These are phyloP conservation scores for Osmanthus fragrans DNA, from an alignment of 257 asterid species.

Conservation along the genomic window DNA sequence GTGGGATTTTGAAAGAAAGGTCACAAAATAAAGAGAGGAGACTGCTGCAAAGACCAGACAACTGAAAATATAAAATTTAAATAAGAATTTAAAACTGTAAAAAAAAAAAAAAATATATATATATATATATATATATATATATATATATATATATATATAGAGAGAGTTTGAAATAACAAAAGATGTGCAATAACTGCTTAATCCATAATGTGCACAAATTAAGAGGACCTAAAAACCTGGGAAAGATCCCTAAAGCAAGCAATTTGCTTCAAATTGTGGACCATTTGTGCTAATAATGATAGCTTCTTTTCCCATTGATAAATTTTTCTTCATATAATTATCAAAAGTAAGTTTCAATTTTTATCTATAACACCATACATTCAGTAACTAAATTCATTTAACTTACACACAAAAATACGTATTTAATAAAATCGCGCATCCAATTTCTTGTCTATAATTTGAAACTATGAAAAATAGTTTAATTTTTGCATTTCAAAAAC, in stretches of 20 bases:
- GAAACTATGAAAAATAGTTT: too few species aligned
- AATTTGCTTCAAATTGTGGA: slow-evolving; percentile 1
- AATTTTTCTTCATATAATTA: neutral
- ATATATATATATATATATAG: too few species aligned
- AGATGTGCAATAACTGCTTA: neutral
- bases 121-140: too few species aligned
- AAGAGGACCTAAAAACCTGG: slow-evolving; percentile 16
- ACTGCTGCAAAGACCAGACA: neutral
- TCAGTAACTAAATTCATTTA: too few species aligned
- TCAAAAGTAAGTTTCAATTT: neutral
- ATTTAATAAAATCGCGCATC: neutral
- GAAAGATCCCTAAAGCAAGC: neutral
- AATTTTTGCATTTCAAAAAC: too few species aligned
- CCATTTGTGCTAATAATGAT: neutral
- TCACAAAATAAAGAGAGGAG: neutral
- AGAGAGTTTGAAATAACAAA: neutral
- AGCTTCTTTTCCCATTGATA: neutral
- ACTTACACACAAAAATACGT: neutral
- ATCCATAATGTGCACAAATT: slow-evolving; percentile 6
- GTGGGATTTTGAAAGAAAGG: neutral
- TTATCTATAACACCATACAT: neutral
- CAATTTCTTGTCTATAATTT: neutral
- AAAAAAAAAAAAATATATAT: neutral
- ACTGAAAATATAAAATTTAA: neutral
- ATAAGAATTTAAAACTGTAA: neutral